Base-by-base conservation (phyloP, 495 filamentous ascomycete genomes). In the Mytilinidion resinicola region DNA sequence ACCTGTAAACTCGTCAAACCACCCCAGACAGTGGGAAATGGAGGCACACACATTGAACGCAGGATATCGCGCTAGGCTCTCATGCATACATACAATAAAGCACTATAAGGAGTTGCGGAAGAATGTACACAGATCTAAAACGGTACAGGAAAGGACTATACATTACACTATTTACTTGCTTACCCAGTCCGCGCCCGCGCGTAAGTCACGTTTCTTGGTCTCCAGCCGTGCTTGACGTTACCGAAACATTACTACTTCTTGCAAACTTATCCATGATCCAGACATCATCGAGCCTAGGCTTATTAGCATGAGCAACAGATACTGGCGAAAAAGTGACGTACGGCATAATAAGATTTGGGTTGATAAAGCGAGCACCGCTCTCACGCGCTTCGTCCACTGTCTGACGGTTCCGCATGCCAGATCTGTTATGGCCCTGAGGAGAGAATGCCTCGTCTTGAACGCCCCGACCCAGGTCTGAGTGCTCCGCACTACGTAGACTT, bases 291-390 rank as follows among this genome's bases (percentile, higher is more conserved):
- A 74, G 65, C 9, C 68, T 73, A 46, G n/a, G 14, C 34, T 11
- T 39, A 37, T 58, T 39, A 66, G 59, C 47, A 19, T 64, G 19
- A 55, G 48, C 34, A 21, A 9, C 4, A 48, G 20, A 38, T 21
- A 46, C 25, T 6, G 6, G 4, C 25, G 12, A 51, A 25, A 10
- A 10, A 55, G 44, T 36, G 62, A 77, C 84, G 71, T 77, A 83
- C 74, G 86, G 85, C 19, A 71, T 66, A 3, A 87, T 73, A n/a
- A 93, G 67, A 65, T 77, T 89, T 33, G 89, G 89, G 63, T 91
- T 92, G 35, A 90, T 74, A 71, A 87, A 93, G 39, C 74, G 75
- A 62, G 80, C 39, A 0, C 83, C 85, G 58, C 78, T 80, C 67
- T 91, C 86, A 53, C 80, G 70, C 51, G 80, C 74, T 67, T 89